Evolutionary conservation across 2,329 filamentous ascomycete genomes (phyloP), one percentile per base, ranked within the genome.

Genomic region (Penicillium sp.): DNA sequence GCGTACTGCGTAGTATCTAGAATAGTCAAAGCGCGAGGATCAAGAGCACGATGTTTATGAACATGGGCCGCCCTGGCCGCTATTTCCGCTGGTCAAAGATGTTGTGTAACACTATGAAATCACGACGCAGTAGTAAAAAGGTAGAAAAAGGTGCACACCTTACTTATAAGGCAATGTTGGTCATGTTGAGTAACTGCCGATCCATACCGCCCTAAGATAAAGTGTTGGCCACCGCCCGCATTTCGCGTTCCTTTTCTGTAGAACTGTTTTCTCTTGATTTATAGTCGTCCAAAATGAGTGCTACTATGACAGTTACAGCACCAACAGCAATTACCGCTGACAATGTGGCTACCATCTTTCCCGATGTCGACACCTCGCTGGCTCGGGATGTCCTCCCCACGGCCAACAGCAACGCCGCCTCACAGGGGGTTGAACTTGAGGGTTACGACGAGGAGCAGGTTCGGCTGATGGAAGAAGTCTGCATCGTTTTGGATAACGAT

Each of bases 391-490:
- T 76, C 50, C 66, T 72, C 51, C 71, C 69, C 50, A 80, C 77
- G 34, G 56, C 50, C 39, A 62, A 46, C 41, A 59, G 50, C 48
- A 56, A 47, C 38, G 64, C 65, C 47, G 65, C 67, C n/a, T 60
- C 65, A 64, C 84, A 84, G 60, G 73, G 74, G 54, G 78, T 81
- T 42, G 88, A 89, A 48, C 79, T 97, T 36, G 85, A 85, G 46
- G 93, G 91, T 42, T 94, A 97, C 74, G 90, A 97, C 75, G 91
- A 87, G 69, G 91, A 97, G 76, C 93, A 98, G 75, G 95, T 96
- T 63, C 85, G 91, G 41, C 74, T 98, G 62, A 98, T 98, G 93
- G 91, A 98, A 64, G 93, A 97, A 75, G 86, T 96, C 40, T 98
- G 93, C 78, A 97, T 98, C 67, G 93, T 98, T 14, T 76, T 94